Evolutionary conservation across 2,329 filamentous ascomycete genomes (phyloP).

Genomic region (Ceratocystis huliohia): DNA sequence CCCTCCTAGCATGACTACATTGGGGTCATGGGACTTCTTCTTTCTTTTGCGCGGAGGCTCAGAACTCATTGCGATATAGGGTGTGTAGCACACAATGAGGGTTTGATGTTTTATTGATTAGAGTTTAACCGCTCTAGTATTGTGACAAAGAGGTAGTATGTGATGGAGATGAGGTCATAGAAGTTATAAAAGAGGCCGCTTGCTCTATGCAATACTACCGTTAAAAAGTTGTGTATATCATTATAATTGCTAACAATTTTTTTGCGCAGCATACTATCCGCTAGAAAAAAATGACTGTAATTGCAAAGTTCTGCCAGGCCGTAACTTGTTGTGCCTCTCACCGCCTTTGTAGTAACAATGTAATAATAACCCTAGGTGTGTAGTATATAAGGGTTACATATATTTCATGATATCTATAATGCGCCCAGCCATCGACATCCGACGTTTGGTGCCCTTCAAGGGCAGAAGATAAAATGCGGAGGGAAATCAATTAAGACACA

Average conservation of each 20-base stretch:
- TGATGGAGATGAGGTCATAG: background rate
- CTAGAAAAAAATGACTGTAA: slow-evolving; percentile 5
- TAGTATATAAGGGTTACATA: background rate
- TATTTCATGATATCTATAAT: background rate
- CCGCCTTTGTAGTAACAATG: background rate
- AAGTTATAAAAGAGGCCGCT: background rate
- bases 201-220: no score
- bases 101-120: background rate
- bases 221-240: background rate
- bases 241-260: background rate
- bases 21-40: slow-evolving; percentile 27
- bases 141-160: background rate
- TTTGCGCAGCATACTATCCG: background rate
- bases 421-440: background rate
- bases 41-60: slow-evolving; percentile 30
- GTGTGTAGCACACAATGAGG: background rate
- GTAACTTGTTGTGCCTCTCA: background rate
- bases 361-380: background rate
- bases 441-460: background rate
- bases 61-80: slow-evolving; percentile 8
- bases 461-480: background rate
- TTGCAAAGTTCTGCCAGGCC: slow-evolving; percentile 4
- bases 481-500: slow-evolving; percentile 13
- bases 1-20: slow-evolving; percentile 36
- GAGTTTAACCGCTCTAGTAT: background rate